Evolutionary conservation across 257 asterid species (phyloP), one percentile per base, ranked within the genome.

Genomic region (Catharanthus roseus): DNA sequence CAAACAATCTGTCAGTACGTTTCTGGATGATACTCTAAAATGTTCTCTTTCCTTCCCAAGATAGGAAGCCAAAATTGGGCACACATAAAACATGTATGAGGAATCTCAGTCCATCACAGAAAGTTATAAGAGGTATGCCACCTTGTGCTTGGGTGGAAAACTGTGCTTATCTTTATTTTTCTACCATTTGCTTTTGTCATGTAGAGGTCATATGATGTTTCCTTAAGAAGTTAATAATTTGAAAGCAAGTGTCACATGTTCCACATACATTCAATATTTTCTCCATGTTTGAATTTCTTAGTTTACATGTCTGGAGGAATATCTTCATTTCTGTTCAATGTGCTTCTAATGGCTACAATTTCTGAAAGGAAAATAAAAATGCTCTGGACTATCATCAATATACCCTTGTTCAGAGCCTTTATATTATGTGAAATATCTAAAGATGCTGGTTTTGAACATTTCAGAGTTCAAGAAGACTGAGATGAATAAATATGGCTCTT

Each of bases 401-500:
- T 24, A 58, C 31, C 19, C 23, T 28, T 29, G 53, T 31, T 54
- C 33, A 19, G 38, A 38, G 26, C 34, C 67, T 65, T 41, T 62
- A 55, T 74, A 74, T 68, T 58, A 54, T 68, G 42, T 42, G 54
- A 65, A 60, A 31, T 38, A 55, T 78, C 56, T 64, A 51, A 78
- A 41, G 70, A 45, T 44, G 74, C 71, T 38, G 33, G 51, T 45
- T 57, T 75, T 41, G 66, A 47, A 77, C 63, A 71, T 81, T 78
- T 78, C 91, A 93, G 99, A 88, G 72, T 93, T 86, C 86, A 91
- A 85, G 87, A 87, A 80, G 79, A 80, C 79, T 74, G 91, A 86
- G 80, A 72, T 65, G 68, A 80, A 73, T 77, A 91, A 85, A 80
- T 80, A 75, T 72, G 77, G 77, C 70, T 75, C 90, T 80, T 86